Percentiles rank a stretch among this genome's conserved stretches.
Conservation (phyloP, 2,329 filamentous ascomycete genomes). For the Trichoderma pleuroti region DNA sequence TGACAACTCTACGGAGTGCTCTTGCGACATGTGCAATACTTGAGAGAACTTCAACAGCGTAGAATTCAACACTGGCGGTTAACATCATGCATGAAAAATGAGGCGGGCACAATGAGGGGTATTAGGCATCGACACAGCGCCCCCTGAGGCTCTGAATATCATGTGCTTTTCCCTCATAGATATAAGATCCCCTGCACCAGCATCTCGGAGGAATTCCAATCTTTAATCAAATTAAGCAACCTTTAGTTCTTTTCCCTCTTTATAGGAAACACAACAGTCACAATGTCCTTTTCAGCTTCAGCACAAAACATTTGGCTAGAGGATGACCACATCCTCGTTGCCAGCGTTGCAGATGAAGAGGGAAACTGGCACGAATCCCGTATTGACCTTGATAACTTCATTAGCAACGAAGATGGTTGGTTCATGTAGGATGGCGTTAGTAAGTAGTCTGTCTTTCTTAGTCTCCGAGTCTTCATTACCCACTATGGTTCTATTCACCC, state of each 20-base stretch:
- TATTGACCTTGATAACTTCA: conserved; percentile 18
- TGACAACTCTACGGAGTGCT: not conserved
- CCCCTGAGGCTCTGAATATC: not conserved
- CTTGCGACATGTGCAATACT: not conserved
- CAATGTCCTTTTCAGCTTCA: conserved; percentile 19
- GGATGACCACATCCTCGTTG: conserved; percentile 20
- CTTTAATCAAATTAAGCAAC: not conserved
- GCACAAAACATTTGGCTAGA: conserved; percentile 14
- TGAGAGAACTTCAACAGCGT: not conserved
- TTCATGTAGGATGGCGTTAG: conserved; percentile 22
- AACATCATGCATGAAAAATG: not conserved
- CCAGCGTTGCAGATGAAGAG: not conserved
- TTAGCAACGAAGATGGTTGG: conserved; percentile 21
- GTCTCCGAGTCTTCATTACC: not conserved
- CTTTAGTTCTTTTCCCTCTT: not conserved
- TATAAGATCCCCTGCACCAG: not conserved
- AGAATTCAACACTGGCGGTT: not conserved
- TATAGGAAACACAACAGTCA: not conserved
- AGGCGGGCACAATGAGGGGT: conserved; percentile 6
- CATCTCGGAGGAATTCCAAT: not conserved
- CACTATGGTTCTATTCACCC: not conserved
- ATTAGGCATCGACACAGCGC: conserved; percentile 5
- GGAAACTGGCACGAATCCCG: conserved; percentile 3
- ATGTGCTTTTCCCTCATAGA: not conserved
- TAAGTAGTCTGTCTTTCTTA: conserved; percentile 2